Evolutionary conservation across 1,284 basidiomycete species (phyloP).

Genomic region (Melampsora americana): DNA sequence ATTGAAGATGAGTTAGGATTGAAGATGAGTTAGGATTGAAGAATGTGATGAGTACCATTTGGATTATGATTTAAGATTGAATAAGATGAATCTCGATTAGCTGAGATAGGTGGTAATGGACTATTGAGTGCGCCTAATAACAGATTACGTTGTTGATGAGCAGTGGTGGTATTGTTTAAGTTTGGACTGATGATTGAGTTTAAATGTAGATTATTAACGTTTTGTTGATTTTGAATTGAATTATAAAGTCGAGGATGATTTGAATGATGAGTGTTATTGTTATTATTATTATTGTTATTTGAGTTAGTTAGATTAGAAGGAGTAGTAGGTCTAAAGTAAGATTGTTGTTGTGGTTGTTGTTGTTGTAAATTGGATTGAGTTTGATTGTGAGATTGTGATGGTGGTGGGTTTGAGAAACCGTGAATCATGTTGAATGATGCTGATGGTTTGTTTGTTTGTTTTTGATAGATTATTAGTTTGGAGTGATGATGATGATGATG

Average conservation of each 20-base stretch:
- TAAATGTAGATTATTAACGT: conserved; percentile 25
- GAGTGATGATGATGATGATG: neutral
- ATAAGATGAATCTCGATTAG: conserved; percentile 20
- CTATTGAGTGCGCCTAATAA: conserved; percentile 34
- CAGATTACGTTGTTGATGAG: conserved; percentile 38
- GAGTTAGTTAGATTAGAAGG: neutral
- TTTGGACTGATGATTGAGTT: conserved; percentile 26
- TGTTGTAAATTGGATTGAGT: neutral
- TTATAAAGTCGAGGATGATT: neutral
- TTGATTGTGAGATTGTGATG: neutral
- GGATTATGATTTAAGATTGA: neutral
- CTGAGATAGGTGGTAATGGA: conserved; percentile 18
- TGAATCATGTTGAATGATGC: neutral
- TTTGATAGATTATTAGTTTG: neutral
- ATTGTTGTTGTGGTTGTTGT: neutral
- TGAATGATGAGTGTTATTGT: neutral
- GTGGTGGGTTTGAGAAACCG: neutral
- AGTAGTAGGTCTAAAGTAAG: neutral
- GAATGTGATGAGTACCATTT: too few species aligned
- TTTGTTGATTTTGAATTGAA: neutral
- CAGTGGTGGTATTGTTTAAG: conserved; percentile 21
- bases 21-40: conserved; percentile 8
- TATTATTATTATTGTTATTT: neutral
- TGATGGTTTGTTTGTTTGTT: neutral
- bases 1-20: neutral